Evolutionary conservation across 495 filamentous ascomycete genomes (phyloP).

Genomic region (Talaromyces trachyspermus): DNA sequence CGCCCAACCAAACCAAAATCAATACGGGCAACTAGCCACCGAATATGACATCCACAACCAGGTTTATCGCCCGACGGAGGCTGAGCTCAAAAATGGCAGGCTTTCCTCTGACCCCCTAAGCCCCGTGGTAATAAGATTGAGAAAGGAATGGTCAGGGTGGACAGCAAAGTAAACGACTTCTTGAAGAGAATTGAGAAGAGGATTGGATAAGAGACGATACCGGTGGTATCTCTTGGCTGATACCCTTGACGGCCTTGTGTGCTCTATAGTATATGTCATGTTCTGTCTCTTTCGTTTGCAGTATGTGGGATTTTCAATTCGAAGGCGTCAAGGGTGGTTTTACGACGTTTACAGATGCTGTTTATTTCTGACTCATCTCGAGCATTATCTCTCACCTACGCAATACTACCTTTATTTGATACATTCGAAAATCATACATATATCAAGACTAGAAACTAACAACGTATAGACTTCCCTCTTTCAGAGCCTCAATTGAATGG

Average conservation of each 20-base stretch:
- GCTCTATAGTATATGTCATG: no score
- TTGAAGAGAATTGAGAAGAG: constrained; percentile 88
- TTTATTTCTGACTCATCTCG: neutral
- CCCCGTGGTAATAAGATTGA: constrained; percentile 54
- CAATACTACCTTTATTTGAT: neutral
- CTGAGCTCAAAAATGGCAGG: constrained; percentile 45
- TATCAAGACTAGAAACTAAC: no score
- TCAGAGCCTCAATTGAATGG: no score
- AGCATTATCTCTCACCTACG: neutral
- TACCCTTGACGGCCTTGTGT: neutral
- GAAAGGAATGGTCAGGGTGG: constrained; percentile 57
- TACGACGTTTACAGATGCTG: no score
- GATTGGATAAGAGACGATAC: constrained; percentile 39
- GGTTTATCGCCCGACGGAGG: constrained; percentile 67
- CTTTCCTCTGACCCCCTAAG: constrained; percentile 41
- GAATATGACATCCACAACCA: constrained; percentile 70
- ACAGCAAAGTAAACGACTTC: constrained; percentile 72
- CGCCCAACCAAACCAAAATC: constrained; percentile 26
- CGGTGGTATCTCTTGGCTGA: neutral
- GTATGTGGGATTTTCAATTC: neutral
- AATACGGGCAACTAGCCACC: constrained; percentile 20
- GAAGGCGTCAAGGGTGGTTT: neutral
- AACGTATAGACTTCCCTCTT: no score
- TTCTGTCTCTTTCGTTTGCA: neutral
- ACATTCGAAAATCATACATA: no score